Conservation (phyloP, 176 grass and related monocot species). For the Tillandsia fasciculata region DNA sequence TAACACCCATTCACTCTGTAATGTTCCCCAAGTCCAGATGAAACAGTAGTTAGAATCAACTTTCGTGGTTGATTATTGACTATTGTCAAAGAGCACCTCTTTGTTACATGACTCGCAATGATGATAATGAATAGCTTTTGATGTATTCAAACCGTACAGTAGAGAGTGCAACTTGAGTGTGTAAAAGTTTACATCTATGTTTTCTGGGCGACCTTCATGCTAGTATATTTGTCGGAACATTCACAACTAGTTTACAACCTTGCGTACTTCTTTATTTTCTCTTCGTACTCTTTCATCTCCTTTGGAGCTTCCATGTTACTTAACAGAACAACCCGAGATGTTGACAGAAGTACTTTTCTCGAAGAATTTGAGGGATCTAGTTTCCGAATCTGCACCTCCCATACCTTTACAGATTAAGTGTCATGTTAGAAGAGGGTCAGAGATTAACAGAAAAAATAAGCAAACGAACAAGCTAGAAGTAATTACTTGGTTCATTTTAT, state of each 20-base stretch:
- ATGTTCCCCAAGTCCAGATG: too few relatives aligned
- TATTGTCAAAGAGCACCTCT: too few relatives aligned
- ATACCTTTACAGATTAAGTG: conserved; percentile 36
- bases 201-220: neutral
- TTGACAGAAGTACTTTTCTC: conserved; percentile 49
- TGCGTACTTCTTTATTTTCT: conserved; percentile 44
- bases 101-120: too few relatives aligned
- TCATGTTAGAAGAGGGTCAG: neutral
- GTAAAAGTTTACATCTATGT: neutral
- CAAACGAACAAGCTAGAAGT: neutral
- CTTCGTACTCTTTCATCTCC: conserved; percentile 22
- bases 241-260: conserved; percentile 33
- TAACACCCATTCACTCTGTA: too few relatives aligned
- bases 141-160: too few relatives aligned
- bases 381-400: conserved; percentile 55
- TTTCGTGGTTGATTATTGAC: too few relatives aligned
- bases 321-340: conserved; percentile 47
- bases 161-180: too few relatives aligned
- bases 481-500: too few relatives aligned
- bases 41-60: neutral
- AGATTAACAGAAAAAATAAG: neutral
- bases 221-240: neutral
- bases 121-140: too few relatives aligned
- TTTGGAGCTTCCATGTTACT: conserved; percentile 36
- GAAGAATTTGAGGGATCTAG: conserved; percentile 37